Conservation (phyloP, 2,329 filamentous ascomycete genomes). For the Verticillium nubilum region DNA sequence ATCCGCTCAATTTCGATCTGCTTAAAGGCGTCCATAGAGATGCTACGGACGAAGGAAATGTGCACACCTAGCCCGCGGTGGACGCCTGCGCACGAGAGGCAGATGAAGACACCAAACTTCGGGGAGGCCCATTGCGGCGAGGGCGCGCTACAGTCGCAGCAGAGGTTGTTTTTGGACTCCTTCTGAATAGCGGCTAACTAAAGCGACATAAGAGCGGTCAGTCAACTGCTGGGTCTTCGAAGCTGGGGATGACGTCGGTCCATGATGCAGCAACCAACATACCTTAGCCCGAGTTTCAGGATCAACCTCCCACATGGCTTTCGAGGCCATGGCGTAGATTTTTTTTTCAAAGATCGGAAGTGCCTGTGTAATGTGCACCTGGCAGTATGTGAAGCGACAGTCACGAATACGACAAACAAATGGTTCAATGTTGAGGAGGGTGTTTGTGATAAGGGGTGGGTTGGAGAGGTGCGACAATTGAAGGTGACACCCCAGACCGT, state of each 20-base stretch:
- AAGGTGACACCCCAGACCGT: neutral
- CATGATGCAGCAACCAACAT: slow-evolving; percentile 17
- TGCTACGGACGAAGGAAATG: slow-evolving; percentile 95
- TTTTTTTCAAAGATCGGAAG: slow-evolving; percentile 9
- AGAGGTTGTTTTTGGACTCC: slow-evolving; percentile 79
- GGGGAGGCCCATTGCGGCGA: slow-evolving; percentile 97
- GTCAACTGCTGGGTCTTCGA: neutral
- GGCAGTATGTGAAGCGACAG: neutral
- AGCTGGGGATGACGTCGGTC: neutral
- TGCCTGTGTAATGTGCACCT: neutral
- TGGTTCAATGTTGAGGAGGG: neutral
- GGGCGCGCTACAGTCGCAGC: slow-evolving; percentile 92
- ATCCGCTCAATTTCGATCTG: slow-evolving; percentile 87
- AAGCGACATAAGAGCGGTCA: neutral
- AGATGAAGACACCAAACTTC: slow-evolving; percentile 99
- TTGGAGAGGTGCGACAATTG: neutral
- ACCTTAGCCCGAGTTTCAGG: slow-evolving; percentile 96
- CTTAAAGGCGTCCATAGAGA: slow-evolving; percentile 99
- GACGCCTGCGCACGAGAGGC: slow-evolving; percentile 88
- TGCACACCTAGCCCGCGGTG: slow-evolving; percentile 94
- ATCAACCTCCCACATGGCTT: slow-evolving; percentile 97
- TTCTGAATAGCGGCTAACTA: slow-evolving; percentile 91
- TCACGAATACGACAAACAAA: neutral
- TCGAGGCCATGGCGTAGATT: slow-evolving; percentile 49
- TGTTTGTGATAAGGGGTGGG: neutral